Percentiles rank a stretch among this genome's conserved stretches.
Conservation (phyloP, 768 basidiomycete species). For the Stropharia rugosoannulata region DNA sequence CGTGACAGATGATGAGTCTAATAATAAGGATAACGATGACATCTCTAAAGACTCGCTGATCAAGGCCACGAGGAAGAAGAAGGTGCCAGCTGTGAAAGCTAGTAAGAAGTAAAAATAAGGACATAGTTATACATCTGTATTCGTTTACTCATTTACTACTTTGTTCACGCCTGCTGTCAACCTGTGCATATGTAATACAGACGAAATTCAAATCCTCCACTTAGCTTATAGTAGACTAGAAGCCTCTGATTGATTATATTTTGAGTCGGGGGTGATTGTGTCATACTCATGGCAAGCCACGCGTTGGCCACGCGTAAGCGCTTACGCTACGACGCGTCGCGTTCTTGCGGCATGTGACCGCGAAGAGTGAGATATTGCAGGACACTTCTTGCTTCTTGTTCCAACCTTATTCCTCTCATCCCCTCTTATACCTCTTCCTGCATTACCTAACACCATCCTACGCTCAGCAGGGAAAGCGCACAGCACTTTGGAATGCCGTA, state of each 20-base stretch:
- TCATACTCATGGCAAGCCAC: not conserved
- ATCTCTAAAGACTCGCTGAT: slow-evolving; percentile 59
- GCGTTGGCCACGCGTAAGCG: too few species aligned
- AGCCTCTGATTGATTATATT: too few species aligned
- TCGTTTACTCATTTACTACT: not conserved
- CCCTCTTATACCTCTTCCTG: not conserved
- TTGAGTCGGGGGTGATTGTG: not conserved
- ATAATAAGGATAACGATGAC: slow-evolving; percentile 39
- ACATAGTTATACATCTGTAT: not conserved
- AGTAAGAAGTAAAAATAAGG: slow-evolving; percentile 11
- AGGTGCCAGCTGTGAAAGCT: slow-evolving; percentile 17
- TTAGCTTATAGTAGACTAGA: too few species aligned
- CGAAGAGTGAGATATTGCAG: not conserved
- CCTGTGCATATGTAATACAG: not conserved
- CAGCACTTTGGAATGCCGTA: not conserved
- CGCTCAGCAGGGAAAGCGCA: too few species aligned
- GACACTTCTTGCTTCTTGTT: not conserved
- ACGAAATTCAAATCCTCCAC: not conserved
- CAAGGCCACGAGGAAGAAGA: slow-evolving; percentile 51
- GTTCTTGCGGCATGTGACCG: not conserved
- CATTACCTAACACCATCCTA: not conserved
- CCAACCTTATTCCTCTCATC: not conserved
- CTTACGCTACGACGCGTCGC: too few species aligned
- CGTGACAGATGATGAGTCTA: slow-evolving; percentile 36
- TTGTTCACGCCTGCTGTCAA: not conserved